phyloP scores from a whole-genome alignment of 148 eudicot species.

The Fagopyrum homotropicum region DNA sequence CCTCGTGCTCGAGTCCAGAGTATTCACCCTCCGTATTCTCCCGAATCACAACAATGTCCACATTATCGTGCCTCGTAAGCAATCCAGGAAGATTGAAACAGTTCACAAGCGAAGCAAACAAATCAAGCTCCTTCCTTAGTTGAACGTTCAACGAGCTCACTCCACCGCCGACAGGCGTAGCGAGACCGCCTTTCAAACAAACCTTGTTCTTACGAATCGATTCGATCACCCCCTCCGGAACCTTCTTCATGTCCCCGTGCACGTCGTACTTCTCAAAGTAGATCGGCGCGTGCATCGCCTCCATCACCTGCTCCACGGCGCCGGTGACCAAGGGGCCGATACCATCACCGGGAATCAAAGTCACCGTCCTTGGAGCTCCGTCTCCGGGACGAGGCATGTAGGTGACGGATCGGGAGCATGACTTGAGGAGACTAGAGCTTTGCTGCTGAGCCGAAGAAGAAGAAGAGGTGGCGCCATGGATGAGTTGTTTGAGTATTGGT shows the following conservation, averaged over 20 bases:
- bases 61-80: conserved; percentile 36
- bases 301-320: conserved; percentile 39
- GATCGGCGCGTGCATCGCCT: conserved; percentile 41
- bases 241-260: conserved; percentile 29
- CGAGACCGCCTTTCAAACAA: conserved; percentile 32
- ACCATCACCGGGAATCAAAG: conserved; percentile 37
- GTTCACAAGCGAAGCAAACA: conserved; percentile 33
- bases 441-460: conserved; percentile 1
- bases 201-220: conserved; percentile 36
- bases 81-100: conserved; percentile 31
- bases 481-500: conserved; percentile 20
- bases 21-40: conserved; percentile 43
- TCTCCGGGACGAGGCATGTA: conserved; percentile 43
- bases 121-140: conserved; percentile 32
- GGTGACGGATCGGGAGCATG: conserved; percentile 25
- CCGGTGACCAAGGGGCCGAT: conserved; percentile 38
- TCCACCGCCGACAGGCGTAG: conserved; percentile 35
- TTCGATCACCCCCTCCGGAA: conserved; percentile 28
- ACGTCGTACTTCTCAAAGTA: conserved; percentile 29
- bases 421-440: conserved; percentile 10
- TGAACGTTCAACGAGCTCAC: conserved; percentile 35
- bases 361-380: conserved; percentile 29
- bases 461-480: conserved; percentile 11
- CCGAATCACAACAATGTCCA: conserved; percentile 36
- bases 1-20: conserved; percentile 39